Percentiles rank a stretch among this genome's conserved stretches.
These are phyloP conservation scores for Acanthamoeba royreba DNA, from an alignment of 208 protist genomes.

Conservation along the genomic window DNA sequence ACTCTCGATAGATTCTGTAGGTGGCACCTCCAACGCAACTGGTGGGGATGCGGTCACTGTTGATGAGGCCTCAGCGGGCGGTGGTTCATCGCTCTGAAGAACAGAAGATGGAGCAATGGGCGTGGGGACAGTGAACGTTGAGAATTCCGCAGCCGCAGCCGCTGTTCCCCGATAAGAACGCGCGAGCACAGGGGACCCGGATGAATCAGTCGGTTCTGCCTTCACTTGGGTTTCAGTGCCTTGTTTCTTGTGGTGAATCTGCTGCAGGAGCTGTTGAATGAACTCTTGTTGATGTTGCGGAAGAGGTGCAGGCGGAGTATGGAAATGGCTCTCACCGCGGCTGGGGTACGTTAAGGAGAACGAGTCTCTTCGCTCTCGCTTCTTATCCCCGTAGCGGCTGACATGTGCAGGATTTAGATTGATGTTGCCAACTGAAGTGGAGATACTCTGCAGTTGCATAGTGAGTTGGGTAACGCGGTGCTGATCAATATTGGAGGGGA, in stretches of 20 bases:
- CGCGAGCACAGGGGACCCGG: not conserved
- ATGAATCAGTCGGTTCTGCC: not conserved
- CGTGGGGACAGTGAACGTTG: too few species aligned
- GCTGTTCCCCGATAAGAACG: too few species aligned
- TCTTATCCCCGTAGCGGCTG: not conserved
- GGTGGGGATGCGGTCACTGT: too few species aligned
- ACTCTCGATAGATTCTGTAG: too few species aligned
- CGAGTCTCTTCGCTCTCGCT: not conserved
- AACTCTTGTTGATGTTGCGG: slow-evolving; percentile 18
- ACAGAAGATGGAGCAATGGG: too few species aligned
- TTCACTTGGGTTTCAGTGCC: not conserved
- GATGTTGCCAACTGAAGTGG: not conserved
- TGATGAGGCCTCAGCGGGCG: too few species aligned
- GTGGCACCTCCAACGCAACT: too few species aligned
- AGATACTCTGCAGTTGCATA: not conserved
- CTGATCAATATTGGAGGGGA: not conserved
- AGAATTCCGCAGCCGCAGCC: too few species aligned
- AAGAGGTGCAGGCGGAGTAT: not conserved
- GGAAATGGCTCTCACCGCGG: not conserved
- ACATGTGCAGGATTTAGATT: not conserved
- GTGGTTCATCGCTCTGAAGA: too few species aligned
- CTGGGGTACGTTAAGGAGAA: not conserved
- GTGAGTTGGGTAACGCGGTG: not conserved
- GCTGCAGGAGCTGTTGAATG: not conserved
- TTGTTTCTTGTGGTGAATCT: not conserved